phyloP scores from a whole-genome alignment of 2,329 filamentous ascomycete genomes.

The Verruconis gallopava region DNA sequence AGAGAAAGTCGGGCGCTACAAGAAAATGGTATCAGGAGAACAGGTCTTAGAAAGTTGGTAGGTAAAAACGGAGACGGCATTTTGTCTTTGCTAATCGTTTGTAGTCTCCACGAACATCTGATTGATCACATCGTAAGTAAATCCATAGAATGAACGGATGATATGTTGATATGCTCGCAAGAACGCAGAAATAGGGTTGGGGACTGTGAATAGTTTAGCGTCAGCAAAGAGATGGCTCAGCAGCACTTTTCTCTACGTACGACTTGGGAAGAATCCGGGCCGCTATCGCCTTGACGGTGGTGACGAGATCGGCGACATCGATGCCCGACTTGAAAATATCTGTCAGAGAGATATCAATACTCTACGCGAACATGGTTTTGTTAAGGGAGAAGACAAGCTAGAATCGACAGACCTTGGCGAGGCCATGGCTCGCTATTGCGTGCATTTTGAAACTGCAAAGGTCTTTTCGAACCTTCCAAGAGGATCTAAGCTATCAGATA shows the following conservation, averaged over 20 bases:
- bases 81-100: slow-evolving; percentile 2
- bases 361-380: slow-evolving; percentile 47
- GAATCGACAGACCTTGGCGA: slow-evolving; percentile 59
- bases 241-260: slow-evolving; percentile 66
- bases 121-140: slow-evolving; percentile 53
- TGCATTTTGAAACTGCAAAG: slow-evolving; percentile 71
- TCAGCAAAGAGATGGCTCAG: slow-evolving; percentile 62
- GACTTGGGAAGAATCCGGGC: slow-evolving; percentile 55
- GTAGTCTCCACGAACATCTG: slow-evolving; percentile 58
- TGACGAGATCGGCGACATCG: slow-evolving; percentile 32
- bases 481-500: slow-evolving; percentile 49
- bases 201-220: slow-evolving; percentile 51
- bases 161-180: slow-evolving; percentile 8
- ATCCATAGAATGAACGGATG: background rate
- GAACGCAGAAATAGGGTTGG: slow-evolving; percentile 70
- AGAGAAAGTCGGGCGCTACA: slow-evolving; percentile 52
- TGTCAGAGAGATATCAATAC: slow-evolving; percentile 55
- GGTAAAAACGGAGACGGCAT: slow-evolving; percentile 5
- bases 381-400: slow-evolving; percentile 36
- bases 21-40: slow-evolving; percentile 59
- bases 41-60: slow-evolving; percentile 61
- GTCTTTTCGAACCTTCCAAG: slow-evolving; percentile 49
- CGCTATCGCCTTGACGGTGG: slow-evolving; percentile 55
- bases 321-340: slow-evolving; percentile 55
- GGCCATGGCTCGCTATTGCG: slow-evolving; percentile 73